Evolutionary conservation across 371 early-diverging fungal genomes (phyloP).

Genomic region (Dichotomocladium elegans): DNA sequence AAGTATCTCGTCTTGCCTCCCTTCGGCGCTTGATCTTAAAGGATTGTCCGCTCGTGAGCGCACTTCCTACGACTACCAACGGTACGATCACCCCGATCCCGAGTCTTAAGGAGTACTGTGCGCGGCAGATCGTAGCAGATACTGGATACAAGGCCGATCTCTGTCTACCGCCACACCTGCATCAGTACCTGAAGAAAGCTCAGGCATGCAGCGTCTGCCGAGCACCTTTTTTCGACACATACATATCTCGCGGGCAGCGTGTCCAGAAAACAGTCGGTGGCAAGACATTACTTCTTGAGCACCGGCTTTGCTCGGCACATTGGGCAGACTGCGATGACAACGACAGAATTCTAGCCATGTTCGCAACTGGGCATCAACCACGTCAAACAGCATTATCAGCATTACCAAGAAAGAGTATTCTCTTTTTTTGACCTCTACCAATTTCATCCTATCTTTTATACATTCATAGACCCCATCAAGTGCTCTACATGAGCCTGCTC

Average conservation of each 20-base stretch:
- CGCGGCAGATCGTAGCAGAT: constrained; percentile 68
- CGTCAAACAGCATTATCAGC: background rate
- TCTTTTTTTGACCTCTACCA: background rate
- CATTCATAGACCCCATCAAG: constrained; percentile 15
- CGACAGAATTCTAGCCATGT: constrained; percentile 48
- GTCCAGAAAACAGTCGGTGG: constrained; percentile 48
- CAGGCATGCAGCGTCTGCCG: constrained; percentile 80
- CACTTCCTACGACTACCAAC: constrained; percentile 8
- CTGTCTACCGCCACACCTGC: constrained; percentile 44
- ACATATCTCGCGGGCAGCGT: constrained; percentile 55
- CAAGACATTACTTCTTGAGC: constrained; percentile 59
- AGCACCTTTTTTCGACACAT: constrained; percentile 81
- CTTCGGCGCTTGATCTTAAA: constrained; percentile 59
- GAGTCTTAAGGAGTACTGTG: constrained; percentile 70
- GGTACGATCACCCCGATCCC: no score
- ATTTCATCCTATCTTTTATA: background rate
- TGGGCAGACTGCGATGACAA: constrained; percentile 60
- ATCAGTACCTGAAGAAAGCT: constrained; percentile 57
- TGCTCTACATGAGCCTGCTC: constrained; percentile 34
- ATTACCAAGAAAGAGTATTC: background rate
- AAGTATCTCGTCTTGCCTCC: constrained; percentile 61
- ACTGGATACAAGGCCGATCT: background rate
- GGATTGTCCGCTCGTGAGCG: constrained; percentile 38
- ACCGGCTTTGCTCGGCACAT: constrained; percentile 74
- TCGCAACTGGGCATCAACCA: constrained; percentile 3